Evolutionary conservation across 2,329 filamentous ascomycete species (phyloP), one percentile per base, ranked within the genome.

Genomic region (Nigrospora sphaerica): DNA sequence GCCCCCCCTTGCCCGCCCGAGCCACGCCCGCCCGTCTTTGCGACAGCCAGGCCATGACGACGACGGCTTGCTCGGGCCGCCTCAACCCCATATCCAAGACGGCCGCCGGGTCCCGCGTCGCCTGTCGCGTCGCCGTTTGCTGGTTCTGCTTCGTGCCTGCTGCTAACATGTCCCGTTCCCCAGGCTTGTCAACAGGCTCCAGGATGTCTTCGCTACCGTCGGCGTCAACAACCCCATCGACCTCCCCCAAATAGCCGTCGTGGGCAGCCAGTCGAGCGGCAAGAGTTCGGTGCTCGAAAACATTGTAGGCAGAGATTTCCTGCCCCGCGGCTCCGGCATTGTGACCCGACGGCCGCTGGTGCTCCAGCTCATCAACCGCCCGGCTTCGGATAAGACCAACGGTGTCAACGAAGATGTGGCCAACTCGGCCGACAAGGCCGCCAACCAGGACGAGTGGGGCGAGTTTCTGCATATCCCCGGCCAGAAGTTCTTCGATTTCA

Each of bases 191-290:
- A 98, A 98, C 78, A 97, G 95, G 77, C 84, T 98, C 41, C 93
- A 98, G 68, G 93, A 98, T 88, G 93, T 98, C 58, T 98, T 98
- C 67, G 86, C 92, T 52, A 97, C 93, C 37, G 93, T 98, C 58
- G 93, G 93, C 59, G 93, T 97, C 62, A 93, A 95, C 80, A 98
- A 98, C 71, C 93, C 93, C 52, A 98, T 69, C 14, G 60, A 63
- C 12, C 50, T 65, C 6, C 61, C 63, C 3, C 58, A 64, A 44
- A 62, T 64, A 46, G 69, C 79, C 14, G 74, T 78, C 13, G 76
- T 70, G 44, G 75, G 77, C 12, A 70, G 75, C 47, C 75, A 79
- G 52, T 75, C 72, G 0, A 72, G 70, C 12, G 77, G 77, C 4
- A 81, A 81, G 55, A 78, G 72, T 45, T 78, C 75, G 0, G 74